Evolutionary conservation across 805 yeast species (phyloP).

Genomic region (Maudiozyma turicensis): DNA sequence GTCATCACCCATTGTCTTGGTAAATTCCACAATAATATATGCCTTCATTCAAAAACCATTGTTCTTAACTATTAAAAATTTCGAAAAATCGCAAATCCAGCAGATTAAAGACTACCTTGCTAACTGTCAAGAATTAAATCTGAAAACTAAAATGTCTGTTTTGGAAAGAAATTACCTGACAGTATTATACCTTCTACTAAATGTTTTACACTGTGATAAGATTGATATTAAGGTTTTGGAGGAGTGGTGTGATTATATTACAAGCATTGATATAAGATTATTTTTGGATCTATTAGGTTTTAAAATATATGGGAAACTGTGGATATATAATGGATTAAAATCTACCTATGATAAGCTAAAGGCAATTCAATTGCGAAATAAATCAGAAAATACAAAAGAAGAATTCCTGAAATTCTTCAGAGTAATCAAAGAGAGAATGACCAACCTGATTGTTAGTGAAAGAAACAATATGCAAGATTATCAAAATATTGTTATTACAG

Average conservation of each 20-base stretch:
- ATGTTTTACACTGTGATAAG: constrained; percentile 16
- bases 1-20: constrained; percentile 12
- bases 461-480: constrained; percentile 3
- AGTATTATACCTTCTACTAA: constrained; percentile 16
- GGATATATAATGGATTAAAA: constrained; percentile 24
- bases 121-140: background rate
- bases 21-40: constrained; percentile 14
- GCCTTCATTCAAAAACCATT: constrained; percentile 11
- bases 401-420: constrained; percentile 4
- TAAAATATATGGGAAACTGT: constrained; percentile 21
- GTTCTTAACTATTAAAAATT: constrained; percentile 17
- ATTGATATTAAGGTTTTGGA: constrained; percentile 13
- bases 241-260: constrained; percentile 14
- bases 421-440: constrained; percentile 1
- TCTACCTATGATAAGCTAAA: constrained; percentile 16
- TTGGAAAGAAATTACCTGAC: constrained; percentile 16
- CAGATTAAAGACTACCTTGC: constrained; percentile 12
- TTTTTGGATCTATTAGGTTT: constrained; percentile 20
- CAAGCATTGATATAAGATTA: constrained; percentile 20
- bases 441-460: background rate
- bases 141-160: constrained; percentile 9
- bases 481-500: constrained; percentile 14
- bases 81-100: constrained; percentile 14
- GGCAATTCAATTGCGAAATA: constrained; percentile 19
- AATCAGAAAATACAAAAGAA: constrained; percentile 3